A percentile compares a stretch with the other conserved stretches of the same genome.
phyloP scores from a whole-genome alignment of 306 rosid species.

The Adenanthera pavonina region DNA sequence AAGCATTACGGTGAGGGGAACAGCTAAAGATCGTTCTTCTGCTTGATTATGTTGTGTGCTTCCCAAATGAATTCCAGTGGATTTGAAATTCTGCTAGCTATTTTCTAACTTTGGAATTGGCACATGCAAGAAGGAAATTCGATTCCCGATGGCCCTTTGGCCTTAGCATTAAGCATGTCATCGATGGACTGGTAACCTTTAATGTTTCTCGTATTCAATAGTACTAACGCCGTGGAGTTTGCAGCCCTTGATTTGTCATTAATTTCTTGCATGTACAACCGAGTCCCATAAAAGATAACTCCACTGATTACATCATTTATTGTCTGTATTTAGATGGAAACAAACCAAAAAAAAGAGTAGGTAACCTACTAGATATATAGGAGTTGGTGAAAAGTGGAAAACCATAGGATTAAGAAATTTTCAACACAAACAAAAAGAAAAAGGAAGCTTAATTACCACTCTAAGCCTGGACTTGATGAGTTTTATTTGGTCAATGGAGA shows the following conservation, averaged over 20 bases:
- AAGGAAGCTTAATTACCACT: conserved; percentile 48
- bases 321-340: conserved; percentile 41
- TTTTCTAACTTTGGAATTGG: conserved; percentile 53
- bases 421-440: neutral
- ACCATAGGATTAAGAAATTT: neutral
- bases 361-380: neutral
- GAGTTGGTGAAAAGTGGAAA: neutral
- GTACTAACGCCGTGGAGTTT: conserved; percentile 56
- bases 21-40: conserved; percentile 55
- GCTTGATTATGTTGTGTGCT: conserved; percentile 50
- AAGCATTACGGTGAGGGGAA: conserved; percentile 45
- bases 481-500: conserved; percentile 58
- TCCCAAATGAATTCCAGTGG: conserved; percentile 58
- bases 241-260: conserved; percentile 46
- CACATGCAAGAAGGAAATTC: conserved; percentile 51
- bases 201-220: conserved; percentile 61
- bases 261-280: conserved; percentile 59
- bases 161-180: conserved; percentile 54
- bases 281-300: conserved; percentile 50
- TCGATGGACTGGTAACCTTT: conserved; percentile 55
- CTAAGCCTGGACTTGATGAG: conserved; percentile 58
- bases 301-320: conserved; percentile 62
- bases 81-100: conserved; percentile 19
- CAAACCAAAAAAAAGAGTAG: neutral
- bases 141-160: conserved; percentile 62